Evolutionary conservation across 352 stramenopile genomes (phyloP), one percentile per base, ranked within the genome.

Genomic region (Globisporangium echinulatum): DNA sequence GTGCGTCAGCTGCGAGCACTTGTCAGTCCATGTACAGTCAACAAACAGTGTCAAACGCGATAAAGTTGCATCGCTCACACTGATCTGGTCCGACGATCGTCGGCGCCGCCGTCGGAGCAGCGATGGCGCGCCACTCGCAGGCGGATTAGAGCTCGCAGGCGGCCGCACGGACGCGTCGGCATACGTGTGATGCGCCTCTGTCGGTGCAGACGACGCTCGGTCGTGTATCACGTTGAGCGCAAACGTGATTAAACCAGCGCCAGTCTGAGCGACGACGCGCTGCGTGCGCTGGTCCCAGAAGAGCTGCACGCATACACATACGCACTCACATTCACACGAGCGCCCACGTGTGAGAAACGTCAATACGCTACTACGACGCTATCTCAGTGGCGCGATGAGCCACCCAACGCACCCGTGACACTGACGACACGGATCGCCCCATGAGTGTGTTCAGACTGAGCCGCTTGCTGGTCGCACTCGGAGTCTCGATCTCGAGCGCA

Each of bases 371-470:
- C 25, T 25, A 2, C 25, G 25, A 25, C 25, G 25, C 25, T 25
- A 2, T 25, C 25, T 25, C 0, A 2, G 25, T 1, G 25, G 25
- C 25, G 25, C 25, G 25, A 25, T 25, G 25, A 25, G 25, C 25
- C 25, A 25, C 25, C 25, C 25, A 50, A 19, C 47, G 44, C 62
- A 69, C 68, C 57, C 59, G 59, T 0, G 68, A 51, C 17, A 54
- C 59, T 33, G 56, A n/a, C 6, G 57, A 39, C 49, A 68, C 47
- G 5, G 52, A 57, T 47, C 59, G 61, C 19, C 56, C 58, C 17
- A 74, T 19, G 11, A 76, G 48, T 46, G 61, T 15, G 38, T 49
- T 68, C n/a, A 72, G 39, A 48, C 54, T 67, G 9, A 74, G 42
- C 14, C 58, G 52, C 49, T 64, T 72, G 15, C 62, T 67, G 39